Percentiles rank a stretch among this genome's conserved stretches.
Evolutionary conservation across 106 monocot genomes (phyloP).

Genomic region (Dendrobium chrysotoxum): DNA sequence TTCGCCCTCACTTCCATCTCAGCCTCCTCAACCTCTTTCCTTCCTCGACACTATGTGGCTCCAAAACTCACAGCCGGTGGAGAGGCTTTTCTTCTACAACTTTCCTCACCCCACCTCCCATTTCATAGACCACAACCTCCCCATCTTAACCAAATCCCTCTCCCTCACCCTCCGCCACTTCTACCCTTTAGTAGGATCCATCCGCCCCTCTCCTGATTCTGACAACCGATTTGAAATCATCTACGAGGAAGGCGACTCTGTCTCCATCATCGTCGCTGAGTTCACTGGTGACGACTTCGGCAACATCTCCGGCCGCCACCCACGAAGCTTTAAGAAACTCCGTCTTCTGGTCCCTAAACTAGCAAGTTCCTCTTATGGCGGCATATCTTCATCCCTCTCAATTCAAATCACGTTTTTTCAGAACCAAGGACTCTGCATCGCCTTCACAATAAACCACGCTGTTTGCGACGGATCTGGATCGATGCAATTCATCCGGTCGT

Average conservation of each 20-base stretch:
- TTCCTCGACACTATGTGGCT: slow-evolving; percentile 35
- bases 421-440: not conserved
- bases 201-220: not conserved
- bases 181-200: slow-evolving; percentile 33
- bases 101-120: slow-evolving; percentile 17
- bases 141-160: slow-evolving; percentile 39
- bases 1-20: not conserved
- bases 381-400: slow-evolving; percentile 23
- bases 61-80: slow-evolving; percentile 9
- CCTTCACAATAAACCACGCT: not conserved
- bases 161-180: slow-evolving; percentile 33
- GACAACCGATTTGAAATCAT: slow-evolving; percentile 16
- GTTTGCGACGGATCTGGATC: slow-evolving; percentile 6
- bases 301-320: slow-evolving; percentile 3
- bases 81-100: slow-evolving; percentile 53
- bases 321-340: slow-evolving; percentile 10
- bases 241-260: slow-evolving; percentile 21
- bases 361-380: slow-evolving; percentile 5
- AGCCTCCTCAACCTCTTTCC: slow-evolving; percentile 16
- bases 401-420: not conserved
- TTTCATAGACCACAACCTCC: slow-evolving; percentile 23
- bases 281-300: slow-evolving; percentile 5
- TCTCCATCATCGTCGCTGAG: not conserved
- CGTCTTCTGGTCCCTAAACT: slow-evolving; percentile 14
- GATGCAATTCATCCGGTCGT: slow-evolving; percentile 18